A percentile compares a stretch with the other conserved stretches of the same genome.
Conservation (phyloP, 805 yeast species). For the Ogataea methanolica region DNA sequence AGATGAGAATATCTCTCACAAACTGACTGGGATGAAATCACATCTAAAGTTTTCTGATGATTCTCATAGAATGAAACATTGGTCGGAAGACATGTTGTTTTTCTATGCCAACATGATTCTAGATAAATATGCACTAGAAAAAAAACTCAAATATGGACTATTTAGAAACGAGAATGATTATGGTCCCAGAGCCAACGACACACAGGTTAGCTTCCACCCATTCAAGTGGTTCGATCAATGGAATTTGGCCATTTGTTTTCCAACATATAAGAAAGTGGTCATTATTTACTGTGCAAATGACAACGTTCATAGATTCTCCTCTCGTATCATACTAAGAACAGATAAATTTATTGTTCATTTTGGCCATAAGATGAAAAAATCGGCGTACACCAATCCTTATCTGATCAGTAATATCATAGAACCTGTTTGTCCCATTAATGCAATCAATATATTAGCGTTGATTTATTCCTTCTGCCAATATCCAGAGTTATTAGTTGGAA, state of each 20-base stretch:
- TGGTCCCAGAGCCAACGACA: slow-evolving; percentile 23
- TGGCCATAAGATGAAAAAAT: slow-evolving; percentile 24
- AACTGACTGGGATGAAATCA: slow-evolving; percentile 23
- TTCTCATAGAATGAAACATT: slow-evolving; percentile 23
- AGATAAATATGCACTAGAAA: slow-evolving; percentile 18
- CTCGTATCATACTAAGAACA: slow-evolving; percentile 23
- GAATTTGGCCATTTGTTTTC: slow-evolving; percentile 31
- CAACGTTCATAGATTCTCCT: slow-evolving; percentile 2
- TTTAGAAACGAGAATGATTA: slow-evolving; percentile 18
- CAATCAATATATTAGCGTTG: slow-evolving; percentile 25
- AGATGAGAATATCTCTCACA: slow-evolving; percentile 21
- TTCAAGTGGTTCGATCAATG: slow-evolving; percentile 28
- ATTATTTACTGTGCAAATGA: slow-evolving; percentile 25
- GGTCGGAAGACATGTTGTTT: slow-evolving; percentile 28
- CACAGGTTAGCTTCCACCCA: slow-evolving; percentile 27
- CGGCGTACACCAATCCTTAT: slow-evolving; percentile 25
- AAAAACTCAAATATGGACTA: slow-evolving; percentile 14
- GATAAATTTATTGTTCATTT: slow-evolving; percentile 25
- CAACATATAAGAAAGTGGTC: slow-evolving; percentile 19
- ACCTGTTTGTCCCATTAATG: slow-evolving; percentile 22
- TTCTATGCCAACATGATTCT: slow-evolving; percentile 25
- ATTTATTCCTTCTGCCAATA: slow-evolving; percentile 26
- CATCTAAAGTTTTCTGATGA: slow-evolving; percentile 24
- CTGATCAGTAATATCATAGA: slow-evolving; percentile 19
- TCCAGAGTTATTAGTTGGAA: slow-evolving; percentile 11